These are phyloP conservation scores for Penicillium desertorum DNA, from an alignment of 495 filamentous ascomycete species.

Conservation along the genomic window DNA sequence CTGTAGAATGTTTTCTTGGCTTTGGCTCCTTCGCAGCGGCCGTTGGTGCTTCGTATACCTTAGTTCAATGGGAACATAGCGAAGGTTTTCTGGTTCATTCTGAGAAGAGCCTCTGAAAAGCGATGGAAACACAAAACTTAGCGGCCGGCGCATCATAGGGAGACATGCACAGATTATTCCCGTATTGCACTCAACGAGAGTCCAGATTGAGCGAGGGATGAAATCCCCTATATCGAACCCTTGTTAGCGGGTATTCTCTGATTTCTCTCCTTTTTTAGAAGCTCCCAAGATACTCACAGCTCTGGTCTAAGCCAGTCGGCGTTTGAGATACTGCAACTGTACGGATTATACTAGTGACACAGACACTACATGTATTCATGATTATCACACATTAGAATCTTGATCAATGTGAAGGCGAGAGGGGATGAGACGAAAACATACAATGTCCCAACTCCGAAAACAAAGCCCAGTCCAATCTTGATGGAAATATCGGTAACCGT, in stretches of 20 bases:
- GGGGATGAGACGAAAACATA: conserved; percentile 23
- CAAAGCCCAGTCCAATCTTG: conserved; percentile 27
- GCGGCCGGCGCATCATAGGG: conserved; percentile 10
- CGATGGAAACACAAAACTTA: conserved; percentile 6
- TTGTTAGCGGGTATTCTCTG: background rate
- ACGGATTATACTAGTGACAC: conserved; percentile 16
- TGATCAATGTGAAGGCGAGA: background rate
- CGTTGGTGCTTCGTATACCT: background rate
- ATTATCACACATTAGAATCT: background rate
- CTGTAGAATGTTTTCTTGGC: conserved; percentile 6
- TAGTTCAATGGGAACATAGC: conserved; percentile 4
- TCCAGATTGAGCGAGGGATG: conserved; percentile 13
- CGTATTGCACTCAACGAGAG: conserved; percentile 11
- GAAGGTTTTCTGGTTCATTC: background rate
- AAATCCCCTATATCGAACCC: conserved; percentile 2
- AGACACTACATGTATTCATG: conserved; percentile 9
- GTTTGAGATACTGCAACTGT: conserved; percentile 11
- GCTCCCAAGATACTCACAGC: conserved; percentile 3
- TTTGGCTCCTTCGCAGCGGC: background rate
- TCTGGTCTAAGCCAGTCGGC: conserved; percentile 10
- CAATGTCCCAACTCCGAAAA: conserved; percentile 42
- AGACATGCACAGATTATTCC: conserved; percentile 15
- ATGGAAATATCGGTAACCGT: conserved; percentile 43
- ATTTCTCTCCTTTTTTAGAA: background rate
- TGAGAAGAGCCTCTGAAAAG: conserved; percentile 3